These are phyloP conservation scores for Micractinium conductrix DNA, from an alignment of 139 green algal species.

Conservation along the genomic window DNA sequence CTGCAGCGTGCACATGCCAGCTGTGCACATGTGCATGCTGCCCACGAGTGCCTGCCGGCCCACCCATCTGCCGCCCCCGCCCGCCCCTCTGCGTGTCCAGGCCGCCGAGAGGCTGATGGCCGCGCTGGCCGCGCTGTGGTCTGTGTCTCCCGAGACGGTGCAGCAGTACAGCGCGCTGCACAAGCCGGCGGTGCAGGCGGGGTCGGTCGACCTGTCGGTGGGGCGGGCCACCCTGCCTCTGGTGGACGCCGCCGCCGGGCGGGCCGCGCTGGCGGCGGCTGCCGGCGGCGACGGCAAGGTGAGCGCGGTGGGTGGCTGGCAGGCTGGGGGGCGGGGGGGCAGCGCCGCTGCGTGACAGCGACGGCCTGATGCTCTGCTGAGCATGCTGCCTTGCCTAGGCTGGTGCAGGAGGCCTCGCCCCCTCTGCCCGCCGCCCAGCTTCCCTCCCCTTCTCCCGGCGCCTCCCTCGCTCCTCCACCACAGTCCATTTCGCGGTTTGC, in stretches of 20 bases:
- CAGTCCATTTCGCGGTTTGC: constrained; percentile 67
- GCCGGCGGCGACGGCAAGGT: constrained; percentile 35
- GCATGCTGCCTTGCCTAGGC: too few species aligned
- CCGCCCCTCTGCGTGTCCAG: constrained; percentile 35
- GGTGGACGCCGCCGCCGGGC: background rate
- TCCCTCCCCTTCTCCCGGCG: too few species aligned
- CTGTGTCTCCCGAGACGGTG: constrained; percentile 43
- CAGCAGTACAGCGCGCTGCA: constrained; percentile 58
- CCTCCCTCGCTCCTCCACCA: too few species aligned
- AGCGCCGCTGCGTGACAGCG: too few species aligned
- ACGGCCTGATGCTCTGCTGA: too few species aligned
- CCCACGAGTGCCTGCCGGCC: background rate
- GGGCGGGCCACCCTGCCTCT: constrained; percentile 48
- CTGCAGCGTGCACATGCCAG: background rate
- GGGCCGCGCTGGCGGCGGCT: background rate
- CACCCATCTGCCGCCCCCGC: background rate
- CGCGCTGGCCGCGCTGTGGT: constrained; percentile 68
- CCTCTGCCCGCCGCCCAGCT: too few species aligned
- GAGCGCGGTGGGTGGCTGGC: too few species aligned
- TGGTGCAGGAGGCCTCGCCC: too few species aligned
- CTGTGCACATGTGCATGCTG: background rate
- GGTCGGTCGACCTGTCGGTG: constrained; percentile 27
- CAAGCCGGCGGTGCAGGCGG: constrained; percentile 69
- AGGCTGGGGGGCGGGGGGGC: too few species aligned
- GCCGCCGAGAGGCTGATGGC: constrained; percentile 48